Conservation (phyloP, 2,329 filamentous ascomycete species). For the Aspergillus nomiae region DNA sequence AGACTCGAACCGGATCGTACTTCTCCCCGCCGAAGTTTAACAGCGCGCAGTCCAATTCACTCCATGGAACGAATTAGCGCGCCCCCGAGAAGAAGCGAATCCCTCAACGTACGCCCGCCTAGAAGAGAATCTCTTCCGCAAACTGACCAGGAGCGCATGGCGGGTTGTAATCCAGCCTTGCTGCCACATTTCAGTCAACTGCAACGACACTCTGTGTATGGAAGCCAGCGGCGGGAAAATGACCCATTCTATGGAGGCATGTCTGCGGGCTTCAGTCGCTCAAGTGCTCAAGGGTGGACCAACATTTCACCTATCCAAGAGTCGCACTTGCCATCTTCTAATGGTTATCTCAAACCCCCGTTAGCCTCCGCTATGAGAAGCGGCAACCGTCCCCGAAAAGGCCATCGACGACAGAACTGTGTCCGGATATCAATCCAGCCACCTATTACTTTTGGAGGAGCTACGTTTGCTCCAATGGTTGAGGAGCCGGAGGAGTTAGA, state of each 20-base stretch:
- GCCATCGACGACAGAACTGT: conserved; percentile 46
- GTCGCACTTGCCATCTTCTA: conserved; percentile 25
- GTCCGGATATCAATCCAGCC: conserved; percentile 45
- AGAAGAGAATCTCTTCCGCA: conserved; percentile 20
- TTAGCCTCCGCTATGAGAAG: conserved; percentile 37
- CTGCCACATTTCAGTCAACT: conserved; percentile 28
- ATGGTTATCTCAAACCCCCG: conserved; percentile 23
- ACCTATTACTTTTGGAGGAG: conserved; percentile 36
- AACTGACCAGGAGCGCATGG: conserved; percentile 16
- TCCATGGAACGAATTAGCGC: conserved; percentile 27
- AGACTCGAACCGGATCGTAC: conserved; percentile 24
- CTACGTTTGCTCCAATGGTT: conserved; percentile 36
- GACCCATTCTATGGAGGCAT: conserved; percentile 30
- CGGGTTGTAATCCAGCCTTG: conserved; percentile 13
- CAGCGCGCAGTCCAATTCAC: conserved; percentile 31
- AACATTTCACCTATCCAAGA: conserved; percentile 19
- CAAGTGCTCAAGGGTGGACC: conserved; percentile 21
- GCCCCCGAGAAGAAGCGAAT: conserved; percentile 34
- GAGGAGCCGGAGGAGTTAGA: conserved; percentile 40
- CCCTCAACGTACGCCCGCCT: conserved; percentile 26
- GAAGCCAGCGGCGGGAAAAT: conserved; percentile 20
- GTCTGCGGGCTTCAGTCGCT: conserved; percentile 18
- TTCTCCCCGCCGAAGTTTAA: conserved; percentile 39
- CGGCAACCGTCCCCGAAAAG: conserved; percentile 36
- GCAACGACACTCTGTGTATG: conserved; percentile 26